Evolutionary conservation across 495 filamentous ascomycete species (phyloP).

Genomic region (Neurospora tetrasperma): DNA sequence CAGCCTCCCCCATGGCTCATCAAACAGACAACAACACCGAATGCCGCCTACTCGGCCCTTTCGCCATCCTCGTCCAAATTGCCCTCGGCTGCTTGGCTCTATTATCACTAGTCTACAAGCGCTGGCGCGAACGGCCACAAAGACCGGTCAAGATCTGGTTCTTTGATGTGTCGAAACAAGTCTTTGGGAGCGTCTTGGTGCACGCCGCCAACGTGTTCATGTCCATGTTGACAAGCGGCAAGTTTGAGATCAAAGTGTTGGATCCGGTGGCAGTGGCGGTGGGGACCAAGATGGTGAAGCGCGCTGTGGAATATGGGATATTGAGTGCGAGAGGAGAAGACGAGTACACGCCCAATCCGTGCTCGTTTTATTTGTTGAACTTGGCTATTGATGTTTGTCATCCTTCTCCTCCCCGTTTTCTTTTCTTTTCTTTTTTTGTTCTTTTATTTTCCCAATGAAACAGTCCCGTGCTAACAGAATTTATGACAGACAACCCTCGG

Average conservation of each 20-base stretch:
- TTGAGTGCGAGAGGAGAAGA: slow-evolving; percentile 29
- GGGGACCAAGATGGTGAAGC: slow-evolving; percentile 18
- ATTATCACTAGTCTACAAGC: slow-evolving; percentile 80
- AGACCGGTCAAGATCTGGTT: slow-evolving; percentile 90
- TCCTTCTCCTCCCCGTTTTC: slow-evolving; percentile 7
- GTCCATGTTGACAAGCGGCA: slow-evolving; percentile 85
- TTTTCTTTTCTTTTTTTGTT: too few relatives aligned
- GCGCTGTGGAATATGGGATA: neutral
- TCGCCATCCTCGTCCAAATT: slow-evolving; percentile 79
- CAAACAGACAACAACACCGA: slow-evolving; percentile 41
- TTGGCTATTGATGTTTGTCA: slow-evolving; percentile 84
- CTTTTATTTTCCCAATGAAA: too few relatives aligned
- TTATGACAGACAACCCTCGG: slow-evolving; percentile 73
- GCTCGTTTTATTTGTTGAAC: slow-evolving; percentile 91
- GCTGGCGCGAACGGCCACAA: slow-evolving; percentile 84
- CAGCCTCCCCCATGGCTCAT: slow-evolving; percentile 16
- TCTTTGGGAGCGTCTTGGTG: slow-evolving; percentile 84
- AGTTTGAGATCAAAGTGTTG: slow-evolving; percentile 44
- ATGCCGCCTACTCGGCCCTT: slow-evolving; percentile 73
- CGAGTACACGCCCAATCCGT: slow-evolving; percentile 75
- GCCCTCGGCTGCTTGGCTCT: slow-evolving; percentile 79
- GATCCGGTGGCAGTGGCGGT: slow-evolving; percentile 27
- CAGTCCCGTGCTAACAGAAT: neutral
- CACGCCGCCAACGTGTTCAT: slow-evolving; percentile 88
- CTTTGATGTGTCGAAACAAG: slow-evolving; percentile 95